Conservation (phyloP, 75 land plant species). For the Pseudotsuga menziesii region DNA sequence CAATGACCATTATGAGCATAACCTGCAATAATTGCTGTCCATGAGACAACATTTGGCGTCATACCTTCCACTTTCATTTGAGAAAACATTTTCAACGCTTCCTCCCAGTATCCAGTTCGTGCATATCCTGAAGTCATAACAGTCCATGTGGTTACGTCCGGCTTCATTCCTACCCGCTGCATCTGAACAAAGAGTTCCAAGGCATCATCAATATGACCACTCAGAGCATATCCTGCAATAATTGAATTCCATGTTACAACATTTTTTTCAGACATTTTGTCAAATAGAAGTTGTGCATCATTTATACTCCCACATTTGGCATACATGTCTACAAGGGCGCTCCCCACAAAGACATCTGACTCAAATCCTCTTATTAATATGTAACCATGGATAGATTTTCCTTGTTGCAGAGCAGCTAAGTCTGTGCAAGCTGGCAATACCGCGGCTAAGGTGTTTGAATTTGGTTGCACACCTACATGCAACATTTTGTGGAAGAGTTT, state of each 20-base stretch:
- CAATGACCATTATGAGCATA: no score
- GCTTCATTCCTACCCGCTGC: constrained; percentile 2
- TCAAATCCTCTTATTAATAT: background rate
- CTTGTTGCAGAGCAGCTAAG: constrained; percentile 8
- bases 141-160: constrained; percentile 7
- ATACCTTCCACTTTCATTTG: background rate
- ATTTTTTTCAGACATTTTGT: background rate
- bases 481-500: constrained; percentile 16
- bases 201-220: constrained; percentile 3
- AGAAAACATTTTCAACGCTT: background rate
- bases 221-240: constrained; percentile 11
- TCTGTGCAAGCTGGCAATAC: background rate
- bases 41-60: background rate
- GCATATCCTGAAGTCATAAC: background rate
- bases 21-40: no score
- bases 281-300: constrained; percentile 11
- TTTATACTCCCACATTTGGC: constrained; percentile 12
- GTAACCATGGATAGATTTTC: constrained; percentile 6
- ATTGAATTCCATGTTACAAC: constrained; percentile 9
- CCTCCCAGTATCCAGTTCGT: background rate
- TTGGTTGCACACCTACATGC: constrained; percentile 5
- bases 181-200: constrained; percentile 3
- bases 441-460: constrained; percentile 9
- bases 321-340: constrained; percentile 15
- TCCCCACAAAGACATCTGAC: constrained; percentile 14